These are phyloP conservation scores for Chaetomidium leptoderma DNA, from an alignment of 495 filamentous ascomycete species.

Conservation along the genomic window DNA sequence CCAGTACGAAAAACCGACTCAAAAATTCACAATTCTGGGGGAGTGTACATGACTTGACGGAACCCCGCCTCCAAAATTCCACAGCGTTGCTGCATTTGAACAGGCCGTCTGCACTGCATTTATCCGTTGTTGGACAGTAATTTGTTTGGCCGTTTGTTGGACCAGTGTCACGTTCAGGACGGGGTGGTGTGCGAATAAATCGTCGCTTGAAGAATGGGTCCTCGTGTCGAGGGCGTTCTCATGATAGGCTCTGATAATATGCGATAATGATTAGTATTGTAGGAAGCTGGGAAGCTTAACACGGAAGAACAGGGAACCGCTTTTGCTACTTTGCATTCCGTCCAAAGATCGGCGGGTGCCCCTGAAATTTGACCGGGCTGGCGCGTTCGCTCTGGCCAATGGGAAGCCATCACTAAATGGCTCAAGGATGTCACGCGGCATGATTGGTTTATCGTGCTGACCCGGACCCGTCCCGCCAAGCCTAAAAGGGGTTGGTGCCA, in stretches of 20 bases:
- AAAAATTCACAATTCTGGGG: background rate
- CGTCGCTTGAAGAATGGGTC: background rate
- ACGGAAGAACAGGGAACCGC: background rate
- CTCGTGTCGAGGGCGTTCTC: too few species aligned
- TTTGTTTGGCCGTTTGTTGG: background rate
- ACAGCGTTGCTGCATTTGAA: background rate
- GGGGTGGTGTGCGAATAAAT: background rate
- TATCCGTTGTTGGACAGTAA: background rate
- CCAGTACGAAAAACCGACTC: background rate
- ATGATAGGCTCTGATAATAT: too few species aligned
- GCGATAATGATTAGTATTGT: too few species aligned
- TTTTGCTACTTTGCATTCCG: background rate
- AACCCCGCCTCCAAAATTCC: background rate
- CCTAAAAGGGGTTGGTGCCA: constrained; percentile 12
- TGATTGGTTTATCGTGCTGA: constrained; percentile 24
- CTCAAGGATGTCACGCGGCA: constrained; percentile 10
- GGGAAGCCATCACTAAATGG: background rate
- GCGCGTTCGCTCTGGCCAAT: constrained; percentile 24
- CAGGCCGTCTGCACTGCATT: background rate
- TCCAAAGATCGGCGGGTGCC: constrained; percentile 26
- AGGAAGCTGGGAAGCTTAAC: too few species aligned
- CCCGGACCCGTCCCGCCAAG: constrained; percentile 14
- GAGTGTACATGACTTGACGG: background rate
- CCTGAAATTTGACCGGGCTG: constrained; percentile 30
- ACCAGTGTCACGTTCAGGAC: background rate